These are phyloP conservation scores for Filosporella fistucella DNA, from an alignment of 495 filamentous ascomycete species.

Conservation along the genomic window DNA sequence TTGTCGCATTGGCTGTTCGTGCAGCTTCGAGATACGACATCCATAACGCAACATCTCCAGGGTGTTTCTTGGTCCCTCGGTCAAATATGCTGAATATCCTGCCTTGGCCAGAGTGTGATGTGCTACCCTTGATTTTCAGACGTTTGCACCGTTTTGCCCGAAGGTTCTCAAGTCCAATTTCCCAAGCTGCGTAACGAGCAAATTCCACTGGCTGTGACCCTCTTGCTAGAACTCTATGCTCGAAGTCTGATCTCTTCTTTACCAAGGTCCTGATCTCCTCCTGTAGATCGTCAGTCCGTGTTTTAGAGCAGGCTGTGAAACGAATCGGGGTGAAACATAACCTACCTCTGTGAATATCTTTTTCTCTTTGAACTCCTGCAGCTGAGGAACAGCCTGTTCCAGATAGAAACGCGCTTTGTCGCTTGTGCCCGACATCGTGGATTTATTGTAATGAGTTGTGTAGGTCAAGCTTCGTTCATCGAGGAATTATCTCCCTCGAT, in stretches of 20 bases:
- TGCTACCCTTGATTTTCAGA: conserved; percentile 62
- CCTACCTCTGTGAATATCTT: conserved; percentile 76
- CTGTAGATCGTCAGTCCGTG: conserved; percentile 32
- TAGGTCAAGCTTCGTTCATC: too few species aligned
- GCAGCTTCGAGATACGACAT: conserved; percentile 86
- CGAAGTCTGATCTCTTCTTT: conserved; percentile 85
- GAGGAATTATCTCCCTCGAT: too few species aligned
- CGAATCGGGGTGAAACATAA: not conserved
- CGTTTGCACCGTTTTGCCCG: conserved; percentile 77
- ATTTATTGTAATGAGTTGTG: too few species aligned
- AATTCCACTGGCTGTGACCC: conserved; percentile 73
- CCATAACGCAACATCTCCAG: conserved; percentile 81
- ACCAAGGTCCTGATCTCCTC: conserved; percentile 85
- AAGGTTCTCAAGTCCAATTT: conserved; percentile 82
- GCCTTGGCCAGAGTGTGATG: conserved; percentile 62
- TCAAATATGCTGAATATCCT: conserved; percentile 87
- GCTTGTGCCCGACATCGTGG: conserved; percentile 69
- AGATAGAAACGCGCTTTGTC: conserved; percentile 95
- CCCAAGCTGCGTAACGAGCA: conserved; percentile 82
- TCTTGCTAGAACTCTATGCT: conserved; percentile 81
- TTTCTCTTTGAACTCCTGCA: conserved; percentile 83
- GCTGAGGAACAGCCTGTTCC: conserved; percentile 84
- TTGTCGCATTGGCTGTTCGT: conserved; percentile 66
- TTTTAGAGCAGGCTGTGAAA: not conserved
- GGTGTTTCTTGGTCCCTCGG: conserved; percentile 80